Evolutionary conservation across 202 grass and related monocot genomes (phyloP).

Genomic region (Panicum virgatum): DNA sequence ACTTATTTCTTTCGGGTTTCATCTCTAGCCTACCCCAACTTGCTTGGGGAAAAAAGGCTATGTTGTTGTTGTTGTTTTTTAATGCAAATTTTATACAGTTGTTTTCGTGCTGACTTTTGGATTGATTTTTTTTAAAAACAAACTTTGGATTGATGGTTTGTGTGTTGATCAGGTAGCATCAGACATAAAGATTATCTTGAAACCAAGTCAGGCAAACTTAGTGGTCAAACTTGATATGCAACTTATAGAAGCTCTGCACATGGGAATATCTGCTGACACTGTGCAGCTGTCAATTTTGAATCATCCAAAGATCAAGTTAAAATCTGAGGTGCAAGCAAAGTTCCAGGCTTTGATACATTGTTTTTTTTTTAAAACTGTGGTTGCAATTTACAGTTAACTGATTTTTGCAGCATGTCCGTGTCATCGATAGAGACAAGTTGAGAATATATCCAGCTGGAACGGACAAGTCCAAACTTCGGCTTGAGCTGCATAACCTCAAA

Average conservation of each 20-base stretch:
- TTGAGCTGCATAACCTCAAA: slow-evolving; percentile 74
- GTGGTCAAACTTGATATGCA: slow-evolving; percentile 73
- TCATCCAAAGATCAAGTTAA: slow-evolving; percentile 88
- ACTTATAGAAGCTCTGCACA: slow-evolving; percentile 57
- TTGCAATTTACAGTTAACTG: slow-evolving; percentile 24
- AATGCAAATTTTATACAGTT: no score
- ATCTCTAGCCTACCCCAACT: no score
- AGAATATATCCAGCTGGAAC: slow-evolving; percentile 80
- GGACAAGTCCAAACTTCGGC: slow-evolving; percentile 69
- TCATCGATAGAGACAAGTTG: slow-evolving; percentile 56
- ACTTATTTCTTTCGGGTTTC: no score
- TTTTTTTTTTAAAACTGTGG: background rate
- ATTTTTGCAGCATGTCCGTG: slow-evolving; percentile 67
- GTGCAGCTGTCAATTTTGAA: slow-evolving; percentile 76
- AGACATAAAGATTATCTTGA: slow-evolving; percentile 63
- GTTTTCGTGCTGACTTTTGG: slow-evolving; percentile 6
- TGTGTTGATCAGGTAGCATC: slow-evolving; percentile 56
- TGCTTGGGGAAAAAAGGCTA: no score
- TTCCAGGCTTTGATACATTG: slow-evolving; percentile 3
- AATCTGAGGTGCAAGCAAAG: slow-evolving; percentile 64
- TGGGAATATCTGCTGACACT: slow-evolving; percentile 70
- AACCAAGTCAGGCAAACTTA: slow-evolving; percentile 64
- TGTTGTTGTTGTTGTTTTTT: no score
- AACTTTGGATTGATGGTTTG: background rate
- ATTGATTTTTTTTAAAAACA: no score